Base-by-base conservation (phyloP, 352 stramenopile genomes). In the Pythium pectinolyticum region DNA sequence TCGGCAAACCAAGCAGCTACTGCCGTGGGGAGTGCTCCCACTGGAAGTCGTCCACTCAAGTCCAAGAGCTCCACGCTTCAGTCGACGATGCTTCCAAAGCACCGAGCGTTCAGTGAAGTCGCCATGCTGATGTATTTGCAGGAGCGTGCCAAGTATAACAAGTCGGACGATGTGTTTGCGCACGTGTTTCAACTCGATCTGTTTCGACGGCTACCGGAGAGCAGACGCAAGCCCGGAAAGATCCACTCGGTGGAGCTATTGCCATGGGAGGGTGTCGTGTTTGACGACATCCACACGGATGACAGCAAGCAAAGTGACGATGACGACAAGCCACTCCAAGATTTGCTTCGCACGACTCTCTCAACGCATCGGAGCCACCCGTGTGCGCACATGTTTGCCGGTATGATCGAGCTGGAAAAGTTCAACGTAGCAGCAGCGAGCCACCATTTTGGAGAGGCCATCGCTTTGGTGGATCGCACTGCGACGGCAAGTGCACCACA, bases 141-240 rank as follows among this genome's bases (percentile, higher is more conserved):
- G 41, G 67, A 77, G 22, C 70, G 80, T 2, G 51, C 71, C 6
- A 56, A 72, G 3, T 46, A 65, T 40, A 69, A 67, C 24, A 58
- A 43, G 8, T 28, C 24, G 1, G 22, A 65, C 5, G 79, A 88
- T 48, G 67, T 78, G n/a, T 86, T 84, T 20, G 79, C 79, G 0
- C 57, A 86, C 43, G 64, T 88, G 8, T 80, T 72, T n/a, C 69
- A 82, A 27, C 45, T 86, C 25, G 77, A 88, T 24, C 39, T 74
- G 3, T 74, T 74, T 37, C 67, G 76, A 1, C 70, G 78, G 0
- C 60, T 88, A 5, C 73, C 73, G 9, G 56, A 54, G 24, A 49
- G 55, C 5, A 63, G 60, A 31, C 53, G 39, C 24, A 46, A 47
- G 35, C 34, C 62, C 6, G 35, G 54, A 27, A 53, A 28, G 24